Percentiles rank a stretch among this genome's conserved stretches.
Conservation (phyloP, 805 yeast species). For the Lachancea dasiensis region DNA sequence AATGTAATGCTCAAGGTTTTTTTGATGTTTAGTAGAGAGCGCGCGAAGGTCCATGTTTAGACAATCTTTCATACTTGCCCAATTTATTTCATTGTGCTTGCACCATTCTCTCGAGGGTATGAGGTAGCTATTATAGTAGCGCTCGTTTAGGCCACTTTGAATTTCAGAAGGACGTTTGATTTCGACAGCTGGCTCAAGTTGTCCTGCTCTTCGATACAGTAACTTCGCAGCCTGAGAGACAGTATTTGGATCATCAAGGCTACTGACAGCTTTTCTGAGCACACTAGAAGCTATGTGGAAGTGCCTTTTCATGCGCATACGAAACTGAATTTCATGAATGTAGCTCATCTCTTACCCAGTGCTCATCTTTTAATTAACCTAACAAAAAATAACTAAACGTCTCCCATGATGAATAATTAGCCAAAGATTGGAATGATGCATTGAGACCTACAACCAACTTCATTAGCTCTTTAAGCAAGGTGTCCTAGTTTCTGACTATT, state of each 20-base stretch:
- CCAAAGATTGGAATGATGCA: too few species aligned
- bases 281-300: not conserved
- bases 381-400: too few species aligned
- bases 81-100: conserved; percentile 2
- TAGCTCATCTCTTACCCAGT: not conserved
- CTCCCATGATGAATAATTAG: too few species aligned
- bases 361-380: too few species aligned
- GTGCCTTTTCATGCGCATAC: not conserved
- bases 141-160: conserved; percentile 14
- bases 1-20: conserved; percentile 3
- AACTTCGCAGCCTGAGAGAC: not conserved
- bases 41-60: conserved; percentile 4
- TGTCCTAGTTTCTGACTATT: too few species aligned
- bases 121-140: conserved; percentile 19
- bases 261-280: not conserved
- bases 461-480: too few species aligned
- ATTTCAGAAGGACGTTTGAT: conserved; percentile 22
- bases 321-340: not conserved
- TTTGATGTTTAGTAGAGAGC: conserved; percentile 1
- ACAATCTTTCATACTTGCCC: conserved; percentile 3
- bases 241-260: not conserved
- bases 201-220: conserved; percentile 4
- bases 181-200: conserved; percentile 22
- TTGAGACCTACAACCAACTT: too few species aligned
- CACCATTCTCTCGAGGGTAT: conserved; percentile 27